Evolutionary conservation across 192 early-diverging fungal species (phyloP).

Genomic region (Coemansia sp.): DNA sequence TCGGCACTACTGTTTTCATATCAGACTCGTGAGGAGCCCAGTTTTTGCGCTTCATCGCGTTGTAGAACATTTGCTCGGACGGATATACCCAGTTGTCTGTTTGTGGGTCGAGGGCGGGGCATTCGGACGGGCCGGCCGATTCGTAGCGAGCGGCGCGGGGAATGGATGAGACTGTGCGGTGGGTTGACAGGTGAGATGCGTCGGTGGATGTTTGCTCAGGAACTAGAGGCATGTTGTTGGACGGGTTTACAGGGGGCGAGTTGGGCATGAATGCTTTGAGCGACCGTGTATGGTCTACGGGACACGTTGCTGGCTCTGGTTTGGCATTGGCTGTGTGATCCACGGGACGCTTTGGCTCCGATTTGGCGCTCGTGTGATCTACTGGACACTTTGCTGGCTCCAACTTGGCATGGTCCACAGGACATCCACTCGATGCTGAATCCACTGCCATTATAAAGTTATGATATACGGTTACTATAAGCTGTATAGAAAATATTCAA

Average conservation of each 20-base stretch:
- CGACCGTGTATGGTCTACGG: constrained; percentile 57
- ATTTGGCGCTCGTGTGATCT: background rate
- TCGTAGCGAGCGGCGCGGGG: constrained; percentile 63
- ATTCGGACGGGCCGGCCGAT: constrained; percentile 43
- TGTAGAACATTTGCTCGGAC: constrained; percentile 94
- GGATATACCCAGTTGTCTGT: constrained; percentile 79
- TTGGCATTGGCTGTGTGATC: constrained; percentile 22
- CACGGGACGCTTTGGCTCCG: constrained; percentile 25
- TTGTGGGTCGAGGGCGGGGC: constrained; percentile 26
- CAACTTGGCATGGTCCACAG: constrained; percentile 4
- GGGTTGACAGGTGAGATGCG: constrained; percentile 53
- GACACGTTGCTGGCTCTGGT: constrained; percentile 30
- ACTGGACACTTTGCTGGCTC: constrained; percentile 2
- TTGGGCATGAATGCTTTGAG: constrained; percentile 54
- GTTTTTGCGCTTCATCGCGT: constrained; percentile 91
- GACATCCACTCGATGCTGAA: background rate
- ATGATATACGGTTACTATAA: too few relatives aligned
- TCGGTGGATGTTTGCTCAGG: constrained; percentile 53
- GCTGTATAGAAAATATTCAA: too few relatives aligned
- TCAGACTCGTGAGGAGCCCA: constrained; percentile 79
- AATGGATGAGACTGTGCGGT: constrained; percentile 75
- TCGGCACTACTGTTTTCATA: constrained; percentile 87
- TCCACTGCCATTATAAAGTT: too few relatives aligned
- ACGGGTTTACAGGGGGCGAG: constrained; percentile 48
- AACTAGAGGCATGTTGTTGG: constrained; percentile 64